These are phyloP conservation scores for Gracilaria gracilis DNA, from an alignment of 23 red algal species.

Conservation along the genomic window DNA sequence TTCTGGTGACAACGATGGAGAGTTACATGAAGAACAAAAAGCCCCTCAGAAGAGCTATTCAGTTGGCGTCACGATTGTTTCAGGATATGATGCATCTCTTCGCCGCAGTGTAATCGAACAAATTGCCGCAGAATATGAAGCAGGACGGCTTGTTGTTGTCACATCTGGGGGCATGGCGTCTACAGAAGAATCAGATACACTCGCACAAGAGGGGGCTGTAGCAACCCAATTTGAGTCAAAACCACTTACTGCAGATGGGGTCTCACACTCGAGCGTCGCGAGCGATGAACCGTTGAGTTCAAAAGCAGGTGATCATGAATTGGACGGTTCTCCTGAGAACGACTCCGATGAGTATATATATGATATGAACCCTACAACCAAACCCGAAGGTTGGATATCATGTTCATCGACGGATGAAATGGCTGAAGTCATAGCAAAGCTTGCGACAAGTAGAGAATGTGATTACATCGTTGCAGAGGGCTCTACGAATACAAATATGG, in stretches of 20 bases:
- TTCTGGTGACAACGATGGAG: constrained; percentile 68
- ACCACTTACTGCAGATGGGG: neutral
- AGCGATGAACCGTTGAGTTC: neutral
- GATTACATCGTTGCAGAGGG: constrained; percentile 69
- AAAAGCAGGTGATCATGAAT: neutral
- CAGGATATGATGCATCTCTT: constrained; percentile 46
- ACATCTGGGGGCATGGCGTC: constrained; percentile 52
- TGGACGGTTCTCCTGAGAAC: neutral
- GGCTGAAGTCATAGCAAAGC: constrained; percentile 69
- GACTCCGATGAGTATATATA: neutral
- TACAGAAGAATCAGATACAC: constrained; percentile 54
- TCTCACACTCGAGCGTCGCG: neutral
- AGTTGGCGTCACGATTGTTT: constrained; percentile 67
- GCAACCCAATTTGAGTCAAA: neutral
- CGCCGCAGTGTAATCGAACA: constrained; percentile 50
- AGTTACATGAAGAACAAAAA: constrained; percentile 32
- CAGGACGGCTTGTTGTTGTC: constrained; percentile 65
- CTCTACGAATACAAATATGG: constrained; percentile 37
- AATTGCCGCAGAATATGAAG: constrained; percentile 44
- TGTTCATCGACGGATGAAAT: constrained; percentile 67
- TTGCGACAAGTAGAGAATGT: constrained; percentile 58
- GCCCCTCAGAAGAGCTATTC: constrained; percentile 64
- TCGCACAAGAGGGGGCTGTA: neutral
- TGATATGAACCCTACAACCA: neutral
- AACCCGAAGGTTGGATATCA: constrained; percentile 66